Conservation (phyloP, 2,329 filamentous ascomycete genomes). For the Arthrobotrys conoides region DNA sequence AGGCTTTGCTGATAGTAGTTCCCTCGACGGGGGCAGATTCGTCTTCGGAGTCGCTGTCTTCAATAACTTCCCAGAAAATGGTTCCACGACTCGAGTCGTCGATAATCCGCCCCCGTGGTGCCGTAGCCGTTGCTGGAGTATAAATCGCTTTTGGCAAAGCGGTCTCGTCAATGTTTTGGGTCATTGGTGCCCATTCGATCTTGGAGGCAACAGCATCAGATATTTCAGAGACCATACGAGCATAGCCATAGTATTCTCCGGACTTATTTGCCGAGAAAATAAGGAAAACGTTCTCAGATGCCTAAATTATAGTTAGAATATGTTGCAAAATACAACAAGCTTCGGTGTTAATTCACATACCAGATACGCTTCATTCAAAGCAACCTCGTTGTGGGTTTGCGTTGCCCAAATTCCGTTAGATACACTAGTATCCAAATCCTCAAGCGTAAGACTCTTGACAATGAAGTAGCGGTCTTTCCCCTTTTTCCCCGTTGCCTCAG, state of each 20-base stretch:
- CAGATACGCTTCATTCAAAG: slow-evolving; percentile 84
- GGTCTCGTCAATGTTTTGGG: slow-evolving; percentile 71
- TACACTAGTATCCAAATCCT: slow-evolving; percentile 91
- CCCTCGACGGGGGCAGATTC: slow-evolving; percentile 66
- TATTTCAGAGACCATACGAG: slow-evolving; percentile 88
- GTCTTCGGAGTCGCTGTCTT: slow-evolving; percentile 70
- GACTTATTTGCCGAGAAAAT: slow-evolving; percentile 98
- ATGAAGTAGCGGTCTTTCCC: slow-evolving; percentile 86
- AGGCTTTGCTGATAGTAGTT: slow-evolving; percentile 73
- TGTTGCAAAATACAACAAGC: slow-evolving; percentile 54
- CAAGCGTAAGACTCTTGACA: slow-evolving; percentile 90
- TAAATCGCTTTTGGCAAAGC: slow-evolving; percentile 84
- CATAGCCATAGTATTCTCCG: slow-evolving; percentile 96
- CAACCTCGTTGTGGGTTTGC: slow-evolving; percentile 91
- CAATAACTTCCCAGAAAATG: slow-evolving; percentile 93
- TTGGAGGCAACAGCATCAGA: slow-evolving; percentile 80
- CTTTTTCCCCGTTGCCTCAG: slow-evolving; percentile 46
- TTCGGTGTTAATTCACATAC: slow-evolving; percentile 69
- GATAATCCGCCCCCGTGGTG: slow-evolving; percentile 87
- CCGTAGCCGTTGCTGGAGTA: slow-evolving; percentile 82
- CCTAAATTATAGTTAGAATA: slow-evolving; percentile 69
- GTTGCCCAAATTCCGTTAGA: slow-evolving; percentile 92
- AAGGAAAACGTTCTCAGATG: slow-evolving; percentile 85
- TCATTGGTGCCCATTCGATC: slow-evolving; percentile 78
- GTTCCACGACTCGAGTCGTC: slow-evolving; percentile 94